phyloP scores from a whole-genome alignment of 805 yeast species.

The Maudiozyma pseudohumilis region DNA sequence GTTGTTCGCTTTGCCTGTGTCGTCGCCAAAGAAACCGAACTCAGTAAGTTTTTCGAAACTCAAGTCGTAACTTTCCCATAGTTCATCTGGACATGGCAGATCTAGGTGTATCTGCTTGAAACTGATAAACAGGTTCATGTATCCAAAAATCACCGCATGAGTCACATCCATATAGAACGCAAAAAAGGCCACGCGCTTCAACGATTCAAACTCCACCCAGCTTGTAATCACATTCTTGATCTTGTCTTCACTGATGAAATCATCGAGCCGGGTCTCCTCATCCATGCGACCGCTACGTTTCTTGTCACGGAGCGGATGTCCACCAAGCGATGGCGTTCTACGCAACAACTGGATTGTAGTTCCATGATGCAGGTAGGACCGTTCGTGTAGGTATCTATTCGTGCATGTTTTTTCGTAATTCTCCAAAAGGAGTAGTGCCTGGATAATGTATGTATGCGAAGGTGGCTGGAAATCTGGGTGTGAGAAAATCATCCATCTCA shows the following conservation, averaged over 20 bases:
- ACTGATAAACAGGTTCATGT: constrained; percentile 44
- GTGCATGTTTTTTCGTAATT: constrained; percentile 70
- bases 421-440: constrained; percentile 63
- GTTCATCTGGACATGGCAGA: constrained; percentile 52
- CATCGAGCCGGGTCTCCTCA: not conserved
- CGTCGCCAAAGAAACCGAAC: constrained; percentile 17
- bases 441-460: constrained; percentile 65
- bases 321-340: constrained; percentile 68
- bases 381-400: constrained; percentile 60
- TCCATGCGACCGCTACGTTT: not conserved
- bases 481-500: constrained; percentile 62
- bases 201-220: constrained; percentile 74
- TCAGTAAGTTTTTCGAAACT: constrained; percentile 16
- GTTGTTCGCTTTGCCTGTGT: constrained; percentile 17
- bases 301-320: constrained; percentile 40
- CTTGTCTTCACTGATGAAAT: constrained; percentile 10
- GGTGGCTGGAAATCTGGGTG: constrained; percentile 70
- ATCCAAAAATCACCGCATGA: constrained; percentile 73
- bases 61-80: constrained; percentile 40
- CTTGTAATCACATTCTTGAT: constrained; percentile 24
- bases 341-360: constrained; percentile 71
- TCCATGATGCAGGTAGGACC: constrained; percentile 81
- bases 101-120: constrained; percentile 52
- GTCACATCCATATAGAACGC: constrained; percentile 74
- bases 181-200: constrained; percentile 70